Percentiles rank a stretch among this genome's conserved stretches.
Conservation (phyloP, 306 rosid species). For the Castanea mollissima region DNA sequence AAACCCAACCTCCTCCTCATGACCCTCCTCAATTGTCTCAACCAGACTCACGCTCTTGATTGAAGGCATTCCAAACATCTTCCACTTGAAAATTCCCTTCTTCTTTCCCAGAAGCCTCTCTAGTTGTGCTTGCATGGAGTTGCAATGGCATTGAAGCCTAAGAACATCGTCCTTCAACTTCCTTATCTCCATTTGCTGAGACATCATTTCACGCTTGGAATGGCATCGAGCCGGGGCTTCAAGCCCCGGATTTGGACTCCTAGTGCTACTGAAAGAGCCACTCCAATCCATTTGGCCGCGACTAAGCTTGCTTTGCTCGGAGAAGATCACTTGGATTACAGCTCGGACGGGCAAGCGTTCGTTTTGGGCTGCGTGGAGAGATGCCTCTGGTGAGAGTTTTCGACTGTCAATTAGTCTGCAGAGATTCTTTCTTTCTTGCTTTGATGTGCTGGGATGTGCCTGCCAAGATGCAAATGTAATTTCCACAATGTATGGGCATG, state of each 20-base stretch:
- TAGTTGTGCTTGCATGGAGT: conserved; percentile 59
- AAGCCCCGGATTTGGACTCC: conserved; percentile 51
- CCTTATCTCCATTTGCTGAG: conserved; percentile 66
- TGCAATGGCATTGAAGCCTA: conserved; percentile 69
- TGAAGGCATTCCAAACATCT: conserved; percentile 41
- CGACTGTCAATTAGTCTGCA: conserved; percentile 75
- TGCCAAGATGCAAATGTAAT: conserved; percentile 19
- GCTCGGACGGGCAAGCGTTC: conserved; percentile 92
- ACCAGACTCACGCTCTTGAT: conserved; percentile 28
- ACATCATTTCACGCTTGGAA: conserved; percentile 66
- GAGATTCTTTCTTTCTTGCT: conserved; percentile 74
- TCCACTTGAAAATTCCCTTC: conserved; percentile 74
- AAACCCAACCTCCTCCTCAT: conserved; percentile 36
- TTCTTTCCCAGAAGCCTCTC: conserved; percentile 60
- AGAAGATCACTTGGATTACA: conserved; percentile 82
- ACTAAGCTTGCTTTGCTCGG: conserved; percentile 62
- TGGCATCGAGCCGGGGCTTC: conserved; percentile 47
- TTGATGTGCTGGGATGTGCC: conserved; percentile 78
- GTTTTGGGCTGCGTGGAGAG: conserved; percentile 88
- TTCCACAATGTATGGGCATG: background rate
- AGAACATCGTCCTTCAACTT: conserved; percentile 71
- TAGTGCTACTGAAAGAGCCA: conserved; percentile 50
- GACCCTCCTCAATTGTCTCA: conserved; percentile 26
- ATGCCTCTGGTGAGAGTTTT: conserved; percentile 82
- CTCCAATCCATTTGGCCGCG: conserved; percentile 63